Evolutionary conservation across 352 stramenopile species (phyloP).

Genomic region (Aphanomyces stellatus): DNA sequence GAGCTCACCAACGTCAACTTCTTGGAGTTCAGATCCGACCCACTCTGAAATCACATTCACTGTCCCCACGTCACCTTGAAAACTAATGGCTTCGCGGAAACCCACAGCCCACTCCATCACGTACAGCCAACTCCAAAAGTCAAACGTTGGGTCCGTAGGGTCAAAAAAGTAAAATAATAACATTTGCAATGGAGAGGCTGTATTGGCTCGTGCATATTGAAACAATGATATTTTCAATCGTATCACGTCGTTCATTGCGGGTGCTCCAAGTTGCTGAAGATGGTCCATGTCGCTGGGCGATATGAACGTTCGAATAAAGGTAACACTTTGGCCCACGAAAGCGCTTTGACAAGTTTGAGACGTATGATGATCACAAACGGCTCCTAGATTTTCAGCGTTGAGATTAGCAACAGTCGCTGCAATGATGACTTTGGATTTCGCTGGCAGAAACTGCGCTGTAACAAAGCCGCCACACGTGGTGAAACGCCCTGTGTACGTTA

Average conservation of each 20-base stretch:
- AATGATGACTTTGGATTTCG: too few species aligned
- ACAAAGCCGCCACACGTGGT: too few species aligned
- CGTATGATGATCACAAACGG: too few species aligned
- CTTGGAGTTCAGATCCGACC: background rate
- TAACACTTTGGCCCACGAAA: background rate
- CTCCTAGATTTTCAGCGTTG: too few species aligned
- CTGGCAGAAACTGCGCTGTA: too few species aligned
- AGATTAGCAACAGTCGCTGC: too few species aligned
- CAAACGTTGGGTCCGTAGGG: background rate
- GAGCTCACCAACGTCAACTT: background rate
- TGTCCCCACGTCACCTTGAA: background rate
- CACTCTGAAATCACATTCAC: background rate
- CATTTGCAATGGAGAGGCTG: background rate
- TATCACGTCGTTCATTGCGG: background rate
- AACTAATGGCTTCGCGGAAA: background rate
- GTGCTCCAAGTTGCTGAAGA: background rate
- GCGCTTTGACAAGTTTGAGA: background rate
- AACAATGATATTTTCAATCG: background rate
- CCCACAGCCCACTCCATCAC: background rate
- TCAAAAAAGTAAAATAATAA: background rate
- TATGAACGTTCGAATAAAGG: too few species aligned
- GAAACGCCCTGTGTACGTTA: too few species aligned
- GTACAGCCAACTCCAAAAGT: background rate
- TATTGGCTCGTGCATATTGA: background rate
- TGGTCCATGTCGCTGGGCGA: background rate